Conservation (phyloP, 768 basidiomycete species). For the Chalciporus piperatus region DNA sequence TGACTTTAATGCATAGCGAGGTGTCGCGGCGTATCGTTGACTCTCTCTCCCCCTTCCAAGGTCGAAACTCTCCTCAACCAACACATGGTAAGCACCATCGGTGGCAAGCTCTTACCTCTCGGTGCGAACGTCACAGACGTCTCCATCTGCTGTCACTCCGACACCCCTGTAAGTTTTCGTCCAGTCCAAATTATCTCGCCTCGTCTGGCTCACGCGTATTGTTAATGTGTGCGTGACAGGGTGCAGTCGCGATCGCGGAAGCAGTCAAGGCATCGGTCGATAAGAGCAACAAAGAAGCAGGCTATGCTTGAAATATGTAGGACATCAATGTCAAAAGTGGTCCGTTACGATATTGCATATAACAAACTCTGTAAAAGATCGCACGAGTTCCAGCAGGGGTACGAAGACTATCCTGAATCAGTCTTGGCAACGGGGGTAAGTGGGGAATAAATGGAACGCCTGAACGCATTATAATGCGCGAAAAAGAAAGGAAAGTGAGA, state of each 20-base stretch:
- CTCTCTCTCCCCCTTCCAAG: constrained; percentile 23
- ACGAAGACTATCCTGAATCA: too few relatives aligned
- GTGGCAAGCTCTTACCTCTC: constrained; percentile 41
- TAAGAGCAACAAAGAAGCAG: constrained; percentile 42
- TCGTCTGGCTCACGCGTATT: neutral
- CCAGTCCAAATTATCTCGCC: neutral
- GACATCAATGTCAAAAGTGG: neutral
- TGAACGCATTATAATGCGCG: too few relatives aligned
- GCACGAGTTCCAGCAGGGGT: neutral
- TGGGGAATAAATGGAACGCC: too few relatives aligned
- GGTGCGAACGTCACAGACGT: constrained; percentile 46
- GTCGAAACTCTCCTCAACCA: constrained; percentile 42
- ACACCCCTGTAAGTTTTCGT: constrained; percentile 50
- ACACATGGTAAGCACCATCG: constrained; percentile 47
- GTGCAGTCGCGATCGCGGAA: constrained; percentile 49
- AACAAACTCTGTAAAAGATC: neutral
- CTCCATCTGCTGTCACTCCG: constrained; percentile 65
- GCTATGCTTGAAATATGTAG: constrained; percentile 20
- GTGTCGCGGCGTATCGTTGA: neutral
- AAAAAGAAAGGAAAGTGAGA: neutral
- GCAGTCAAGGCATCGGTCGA: constrained; percentile 57
- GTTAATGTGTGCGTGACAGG: constrained; percentile 31
- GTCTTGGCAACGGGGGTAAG: too few relatives aligned
- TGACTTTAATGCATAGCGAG: neutral
- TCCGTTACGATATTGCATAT: neutral